Conservation (phyloP, 202 grass and related monocot genomes). For the Eragrostis tef region DNA sequence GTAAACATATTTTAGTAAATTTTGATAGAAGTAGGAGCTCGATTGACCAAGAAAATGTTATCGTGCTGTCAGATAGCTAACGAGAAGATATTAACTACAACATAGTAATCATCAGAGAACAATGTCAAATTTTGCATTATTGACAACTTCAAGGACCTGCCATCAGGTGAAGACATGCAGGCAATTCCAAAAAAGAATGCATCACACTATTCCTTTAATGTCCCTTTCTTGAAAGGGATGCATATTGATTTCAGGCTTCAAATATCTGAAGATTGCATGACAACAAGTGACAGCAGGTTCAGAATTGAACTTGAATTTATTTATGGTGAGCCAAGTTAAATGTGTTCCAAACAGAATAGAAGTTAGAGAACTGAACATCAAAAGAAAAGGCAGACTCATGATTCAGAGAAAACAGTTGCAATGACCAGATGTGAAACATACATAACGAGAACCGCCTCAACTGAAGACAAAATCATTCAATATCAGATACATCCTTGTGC, state of each 20-base stretch:
- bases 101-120: background rate
- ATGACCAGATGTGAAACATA: background rate
- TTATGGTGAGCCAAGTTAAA: background rate
- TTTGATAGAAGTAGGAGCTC: background rate
- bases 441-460: background rate
- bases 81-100: background rate
- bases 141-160: background rate
- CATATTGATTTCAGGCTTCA: constrained; percentile 2
- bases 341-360: background rate
- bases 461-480: background rate
- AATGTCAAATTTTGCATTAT: background rate
- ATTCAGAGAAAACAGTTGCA: background rate
- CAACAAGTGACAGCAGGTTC: background rate
- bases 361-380: background rate
- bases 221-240: background rate
- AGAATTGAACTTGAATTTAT: constrained; percentile 1
- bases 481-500: background rate
- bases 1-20: background rate
- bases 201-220: background rate
- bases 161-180: background rate
- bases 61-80: background rate
- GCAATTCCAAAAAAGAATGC: background rate
- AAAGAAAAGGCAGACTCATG: background rate
- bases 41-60: background rate
- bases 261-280: background rate